These are phyloP conservation scores for Aurinia saxatilis DNA, from an alignment of 345 rosid genomes.

Conservation along the genomic window DNA sequence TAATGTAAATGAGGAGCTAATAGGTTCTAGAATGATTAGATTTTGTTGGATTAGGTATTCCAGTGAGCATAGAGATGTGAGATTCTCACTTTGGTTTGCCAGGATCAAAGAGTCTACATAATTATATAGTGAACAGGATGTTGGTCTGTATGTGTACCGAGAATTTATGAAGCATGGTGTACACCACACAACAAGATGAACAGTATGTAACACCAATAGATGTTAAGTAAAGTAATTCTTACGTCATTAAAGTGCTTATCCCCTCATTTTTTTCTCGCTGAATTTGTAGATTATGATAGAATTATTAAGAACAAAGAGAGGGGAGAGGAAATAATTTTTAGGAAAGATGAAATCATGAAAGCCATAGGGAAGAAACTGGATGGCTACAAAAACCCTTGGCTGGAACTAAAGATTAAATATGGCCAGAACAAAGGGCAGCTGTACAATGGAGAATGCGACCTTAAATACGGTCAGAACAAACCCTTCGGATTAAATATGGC, in stretches of 20 bases:
- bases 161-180: no score
- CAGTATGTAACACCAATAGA: constrained; percentile 31
- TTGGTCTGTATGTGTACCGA: no score
- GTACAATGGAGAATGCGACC: constrained; percentile 96
- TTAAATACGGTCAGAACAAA: no score
- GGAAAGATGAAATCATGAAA: constrained; percentile 98
- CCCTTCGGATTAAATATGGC: no score
- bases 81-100: no score
- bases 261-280: not conserved
- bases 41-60: no score
- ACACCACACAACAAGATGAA: constrained; percentile 88
- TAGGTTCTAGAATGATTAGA: no score
- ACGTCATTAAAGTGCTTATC: not conserved
- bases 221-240: not conserved
- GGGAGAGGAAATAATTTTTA: constrained; percentile 95
- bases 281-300: constrained; percentile 76
- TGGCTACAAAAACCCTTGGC: constrained; percentile 99
- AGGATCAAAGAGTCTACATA: no score
- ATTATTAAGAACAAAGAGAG: constrained; percentile 94
- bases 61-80: no score
- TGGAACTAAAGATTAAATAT: constrained; percentile 92
- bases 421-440: constrained; percentile 97
- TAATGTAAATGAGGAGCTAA: no score
- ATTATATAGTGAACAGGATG: no score
- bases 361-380: constrained; percentile 97